Evolutionary conservation across 192 early-diverging fungal genomes (phyloP), one percentile per base, ranked within the genome.

Genomic region (Mortierella hygrophila): DNA sequence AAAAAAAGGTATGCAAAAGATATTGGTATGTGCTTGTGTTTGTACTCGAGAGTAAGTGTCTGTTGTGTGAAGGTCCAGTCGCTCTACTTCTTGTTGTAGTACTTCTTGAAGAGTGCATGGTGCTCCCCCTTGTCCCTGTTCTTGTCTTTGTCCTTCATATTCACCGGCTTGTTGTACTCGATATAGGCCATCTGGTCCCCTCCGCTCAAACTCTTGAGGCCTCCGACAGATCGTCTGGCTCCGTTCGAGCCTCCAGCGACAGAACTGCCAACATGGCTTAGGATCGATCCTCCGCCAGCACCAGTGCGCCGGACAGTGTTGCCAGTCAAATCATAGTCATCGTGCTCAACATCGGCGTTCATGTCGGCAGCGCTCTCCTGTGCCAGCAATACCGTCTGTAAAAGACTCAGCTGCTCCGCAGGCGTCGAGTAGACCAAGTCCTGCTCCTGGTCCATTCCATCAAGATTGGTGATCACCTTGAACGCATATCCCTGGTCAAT

Each of bases 401-500:
- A 89, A 40, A 99, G 92, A 86, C 93, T 93, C 88, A 97, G 90
- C 76, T 99, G 97, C 65, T 95, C 92, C 26, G 92, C 83, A 21
- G 91, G 88, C 4, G 93, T 93, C 73, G 91, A 87, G 72, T 96
- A 99, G 0, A 96, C 96, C 21, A 99, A 88, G 35, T 93, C 93
- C 1, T 93, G 90, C 57, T 94, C 93, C 35, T 89, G 92, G 16
- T 97, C 96, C 91, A 98, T 96, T 13, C 98, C 98, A 77, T 98
- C 97, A 54, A 99, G 91, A 37, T 96, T 93, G 46, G 98, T 99
- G 78, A 99, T 99, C 44, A 99, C 96, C 89, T 99, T 99, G 91
- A 99, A 99, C n/a, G 97, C 94, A 89, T 99, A 99, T 0, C 99
- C 99, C 86, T 99, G 99, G 89, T 99, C 98, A 69, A 99, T 97